Conservation (phyloP, 2,329 filamentous ascomycete genomes). For the Dactylella cylindrospora region DNA sequence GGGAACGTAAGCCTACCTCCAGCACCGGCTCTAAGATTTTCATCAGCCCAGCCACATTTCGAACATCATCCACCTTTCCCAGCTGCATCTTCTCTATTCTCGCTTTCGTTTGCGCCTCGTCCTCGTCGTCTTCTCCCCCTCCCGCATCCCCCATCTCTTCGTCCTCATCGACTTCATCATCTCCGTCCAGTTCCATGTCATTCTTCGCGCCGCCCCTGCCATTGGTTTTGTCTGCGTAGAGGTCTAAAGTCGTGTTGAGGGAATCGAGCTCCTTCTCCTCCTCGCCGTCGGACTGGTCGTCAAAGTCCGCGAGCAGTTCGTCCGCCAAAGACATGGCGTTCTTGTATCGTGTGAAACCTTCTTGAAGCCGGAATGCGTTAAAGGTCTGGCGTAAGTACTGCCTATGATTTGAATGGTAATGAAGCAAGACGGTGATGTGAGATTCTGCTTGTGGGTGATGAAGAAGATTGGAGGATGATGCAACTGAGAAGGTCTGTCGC, state of each 20-base stretch:
- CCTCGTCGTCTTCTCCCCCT: constrained; percentile 59
- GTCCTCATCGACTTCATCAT: constrained; percentile 58
- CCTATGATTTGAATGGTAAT: neutral
- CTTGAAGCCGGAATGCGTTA: no score
- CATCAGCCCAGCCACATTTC: constrained; percentile 77
- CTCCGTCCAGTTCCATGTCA: constrained; percentile 63
- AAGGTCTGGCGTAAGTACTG: no score
- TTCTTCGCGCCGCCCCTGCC: constrained; percentile 51
- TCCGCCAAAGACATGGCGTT: constrained; percentile 81
- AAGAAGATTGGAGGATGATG: no score
- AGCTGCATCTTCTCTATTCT: constrained; percentile 82
- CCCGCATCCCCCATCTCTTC: constrained; percentile 7
- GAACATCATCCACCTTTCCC: constrained; percentile 71
- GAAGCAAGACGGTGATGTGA: neutral
- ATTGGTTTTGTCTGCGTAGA: constrained; percentile 50
- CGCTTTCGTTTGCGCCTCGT: constrained; percentile 70
- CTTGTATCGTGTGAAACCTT: no score
- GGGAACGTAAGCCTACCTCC: constrained; percentile 66
- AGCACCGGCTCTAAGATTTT: constrained; percentile 77
- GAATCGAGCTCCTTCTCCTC: constrained; percentile 59
- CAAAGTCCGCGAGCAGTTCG: constrained; percentile 88
- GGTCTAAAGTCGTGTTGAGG: constrained; percentile 54
- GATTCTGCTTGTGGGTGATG: neutral
- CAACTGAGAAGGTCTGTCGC: no score
- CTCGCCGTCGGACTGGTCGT: constrained; percentile 76